A percentile compares a stretch with the other conserved stretches of the same genome.
Conservation (phyloP, 129 eudicot species). For the Pseudognaphalium luteoalbum region DNA sequence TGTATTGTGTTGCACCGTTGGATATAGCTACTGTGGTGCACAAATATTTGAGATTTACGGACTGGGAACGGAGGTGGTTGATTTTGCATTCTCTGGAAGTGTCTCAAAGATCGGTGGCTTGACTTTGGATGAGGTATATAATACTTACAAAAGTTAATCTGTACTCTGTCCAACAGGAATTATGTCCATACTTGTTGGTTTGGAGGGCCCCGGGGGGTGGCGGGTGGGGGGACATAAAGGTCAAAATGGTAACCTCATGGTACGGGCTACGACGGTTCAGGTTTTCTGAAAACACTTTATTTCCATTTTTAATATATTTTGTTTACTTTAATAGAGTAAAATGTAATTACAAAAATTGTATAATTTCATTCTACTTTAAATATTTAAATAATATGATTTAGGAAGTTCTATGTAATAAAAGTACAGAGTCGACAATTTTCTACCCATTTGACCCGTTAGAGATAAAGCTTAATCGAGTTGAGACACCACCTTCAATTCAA, state of each 20-base stretch:
- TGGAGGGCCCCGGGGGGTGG: too few species aligned
- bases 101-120: slow-evolving; percentile 89
- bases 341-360: neutral
- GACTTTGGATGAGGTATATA: slow-evolving; percentile 90
- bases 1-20: slow-evolving; percentile 21
- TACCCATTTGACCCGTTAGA: slow-evolving; percentile 3
- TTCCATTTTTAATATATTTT: neutral
- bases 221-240: neutral
- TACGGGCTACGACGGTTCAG: neutral
- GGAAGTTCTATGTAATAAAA: slow-evolving; percentile 5
- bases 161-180: slow-evolving; percentile 8
- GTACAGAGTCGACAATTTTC: neutral
- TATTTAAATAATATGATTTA: neutral
- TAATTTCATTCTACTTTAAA: neutral
- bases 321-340: neutral
- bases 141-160: neutral
- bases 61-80: slow-evolving; percentile 81
- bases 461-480: neutral
- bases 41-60: slow-evolving; percentile 98
- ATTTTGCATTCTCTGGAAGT: slow-evolving; percentile 88
- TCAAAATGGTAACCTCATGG: neutral
- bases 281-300: slow-evolving; percentile 10
- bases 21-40: slow-evolving; percentile 94
- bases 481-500: neutral
- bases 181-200: neutral